Conservation (phyloP, 305 asterid species). For the Solanum hybrid region DNA sequence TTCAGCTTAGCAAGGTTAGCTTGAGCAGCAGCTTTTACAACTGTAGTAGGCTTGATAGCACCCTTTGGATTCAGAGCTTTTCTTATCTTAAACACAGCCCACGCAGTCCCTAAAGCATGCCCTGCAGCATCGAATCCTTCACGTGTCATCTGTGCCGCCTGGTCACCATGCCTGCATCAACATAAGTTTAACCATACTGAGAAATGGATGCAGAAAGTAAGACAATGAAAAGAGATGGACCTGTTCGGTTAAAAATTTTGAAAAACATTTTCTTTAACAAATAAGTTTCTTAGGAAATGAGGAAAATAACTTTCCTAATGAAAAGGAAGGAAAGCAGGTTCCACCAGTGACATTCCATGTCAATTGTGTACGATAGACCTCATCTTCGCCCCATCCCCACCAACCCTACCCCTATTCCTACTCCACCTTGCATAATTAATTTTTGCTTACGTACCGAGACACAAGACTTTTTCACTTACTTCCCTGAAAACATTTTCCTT, state of each 20-base stretch:
- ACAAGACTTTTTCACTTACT: not conserved
- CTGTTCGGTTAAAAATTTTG: not conserved
- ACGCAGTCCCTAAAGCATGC: conserved; percentile 78
- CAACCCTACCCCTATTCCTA: not conserved
- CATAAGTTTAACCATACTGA: not conserved
- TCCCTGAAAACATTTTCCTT: not conserved
- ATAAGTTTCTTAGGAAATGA: not conserved
- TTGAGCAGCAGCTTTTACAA: conserved; percentile 58
- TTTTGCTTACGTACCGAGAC: not conserved
- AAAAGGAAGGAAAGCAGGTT: not conserved
- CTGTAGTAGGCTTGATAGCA: conserved; percentile 42
- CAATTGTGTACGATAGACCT: not conserved
- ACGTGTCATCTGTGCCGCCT: conserved; percentile 53
- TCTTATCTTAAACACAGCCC: conserved; percentile 86
- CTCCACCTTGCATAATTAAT: not conserved
- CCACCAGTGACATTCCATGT: not conserved
- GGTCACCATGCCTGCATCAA: conserved; percentile 55
- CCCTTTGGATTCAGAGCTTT: conserved; percentile 72
- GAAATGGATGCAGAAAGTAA: not conserved
- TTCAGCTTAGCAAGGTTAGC: conserved; percentile 42
- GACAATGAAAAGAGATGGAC: not conserved
- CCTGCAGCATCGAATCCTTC: conserved; percentile 79
- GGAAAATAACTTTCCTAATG: not conserved
- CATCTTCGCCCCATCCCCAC: not conserved
- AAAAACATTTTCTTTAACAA: not conserved